Evolutionary conservation across 805 yeast genomes (phyloP), one percentile per base, ranked within the genome.

Genomic region (Zygosaccharomyces bisporus): DNA sequence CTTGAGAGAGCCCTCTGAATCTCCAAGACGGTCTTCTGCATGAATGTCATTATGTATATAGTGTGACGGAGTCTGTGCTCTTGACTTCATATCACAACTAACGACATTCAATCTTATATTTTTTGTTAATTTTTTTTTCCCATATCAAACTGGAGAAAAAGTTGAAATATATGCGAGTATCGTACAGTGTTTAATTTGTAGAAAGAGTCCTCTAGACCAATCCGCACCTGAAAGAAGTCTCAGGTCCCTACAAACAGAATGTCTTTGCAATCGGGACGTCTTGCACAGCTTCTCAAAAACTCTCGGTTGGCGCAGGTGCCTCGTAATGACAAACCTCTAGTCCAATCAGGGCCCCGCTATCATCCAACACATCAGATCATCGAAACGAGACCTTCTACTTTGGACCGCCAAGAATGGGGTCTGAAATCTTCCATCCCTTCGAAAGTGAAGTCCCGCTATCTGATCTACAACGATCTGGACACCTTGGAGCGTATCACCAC

Each of bases 281-380:
- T 53, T 32, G 49, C 58, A 7, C 47, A 51, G 36, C 52, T 67
- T 39, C 46, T 67, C 48, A 57, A 60, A 44, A 50, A 49, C 33
- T 66, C 71, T 0, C 60, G 66, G 38, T 44, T 69, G 27, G 64
- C 72, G 1, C 67, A 67, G 33, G 53, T 69, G 6, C 61, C 71
- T 6, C 61, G 54, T 25, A 61, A 63, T 9, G 49, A 55, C 13
- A 50, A 51, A 25, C 50, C 51, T 9, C 31, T 52, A 33, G 42
- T 48, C 34, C 48, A 47, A n/a, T 31, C 52, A 4, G 49, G 52
- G 6, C 52, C 53, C 18, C 50, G 52, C 12, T 53, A 44, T 39
- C 50, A 45, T 34, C 95, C 95, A 19, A 77, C 86, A 0, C 89
- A 82, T 57, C 95, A 86, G 61, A 72, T 83, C 33, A 73, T 86